Conservation (phyloP, 2,329 filamentous ascomycete genomes). For the Blumeria hordei region DNA sequence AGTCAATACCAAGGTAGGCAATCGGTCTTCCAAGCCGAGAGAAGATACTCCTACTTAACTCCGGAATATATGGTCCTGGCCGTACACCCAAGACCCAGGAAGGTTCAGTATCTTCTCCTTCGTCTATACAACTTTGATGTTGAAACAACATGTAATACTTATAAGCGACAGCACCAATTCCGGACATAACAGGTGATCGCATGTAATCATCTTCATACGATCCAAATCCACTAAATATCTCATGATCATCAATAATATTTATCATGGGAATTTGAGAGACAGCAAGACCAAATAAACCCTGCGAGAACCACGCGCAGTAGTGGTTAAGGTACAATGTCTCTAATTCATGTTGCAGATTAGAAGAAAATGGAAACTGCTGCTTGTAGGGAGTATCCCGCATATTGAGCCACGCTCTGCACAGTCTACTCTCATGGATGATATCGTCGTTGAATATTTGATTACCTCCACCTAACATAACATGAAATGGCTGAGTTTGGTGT, state of each 20-base stretch:
- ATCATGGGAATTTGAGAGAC: constrained; percentile 93
- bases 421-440: constrained; percentile 46
- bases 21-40: constrained; percentile 59
- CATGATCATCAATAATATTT: constrained; percentile 94
- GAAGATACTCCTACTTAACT: constrained; percentile 66
- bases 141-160: constrained; percentile 99
- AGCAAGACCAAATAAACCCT: constrained; percentile 79
- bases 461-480: constrained; percentile 93
- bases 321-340: constrained; percentile 72
- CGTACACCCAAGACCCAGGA: constrained; percentile 68
- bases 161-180: constrained; percentile 75
- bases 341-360: constrained; percentile 67
- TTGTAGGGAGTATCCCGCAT: constrained; percentile 63
- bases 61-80: constrained; percentile 74
- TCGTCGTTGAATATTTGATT: constrained; percentile 94
- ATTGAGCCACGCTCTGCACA: constrained; percentile 66
- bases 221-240: constrained; percentile 76
- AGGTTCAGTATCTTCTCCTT: constrained; percentile 63
- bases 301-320: constrained; percentile 89
- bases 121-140: constrained; percentile 65
- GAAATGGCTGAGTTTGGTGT: constrained; percentile 79
- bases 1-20: constrained; percentile 69
- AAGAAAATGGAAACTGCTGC: constrained; percentile 50
- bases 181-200: constrained; percentile 70
- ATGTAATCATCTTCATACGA: constrained; percentile 86